Base-by-base conservation (phyloP, 345 rosid species). In the Ricinus communis region DNA sequence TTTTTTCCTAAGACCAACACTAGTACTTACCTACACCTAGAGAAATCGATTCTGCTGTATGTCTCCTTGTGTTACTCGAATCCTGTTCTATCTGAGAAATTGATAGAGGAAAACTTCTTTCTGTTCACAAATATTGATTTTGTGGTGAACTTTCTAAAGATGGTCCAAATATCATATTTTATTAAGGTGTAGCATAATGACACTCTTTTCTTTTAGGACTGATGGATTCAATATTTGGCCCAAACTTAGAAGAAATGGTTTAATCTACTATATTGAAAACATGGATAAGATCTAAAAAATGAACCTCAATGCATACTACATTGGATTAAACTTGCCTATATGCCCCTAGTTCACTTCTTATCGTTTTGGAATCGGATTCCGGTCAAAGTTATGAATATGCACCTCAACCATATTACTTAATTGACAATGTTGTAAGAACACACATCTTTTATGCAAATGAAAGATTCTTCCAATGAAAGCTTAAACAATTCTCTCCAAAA, bases 401-500 rank as follows among this genome's bases (percentile, higher is more conserved):
- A 45, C 25, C 14, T 8, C 19, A 31, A 10, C 47, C 27, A 51
- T 24, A 25, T 18, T 15, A 47, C 27, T 41, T n/a, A 0, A 21
- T 24, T 47, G 16, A 27, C 19, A 54, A 27, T 46, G 55, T 65
- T 65, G 36, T 1, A 8, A 69, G 12, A 51, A 3, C 25, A 21
- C 19, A 62, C 5, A 51, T 62, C 22, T 63, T 15, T 13, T 62
- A 33, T 24, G 15, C 30, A 49, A 47, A 19, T 50, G 56, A 25
- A 36, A 8, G 27, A 36, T 52, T 61, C 49, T 62, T 61, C 40
- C n/a, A n/a, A 11, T 7, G 56, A 63, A 67, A 74, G 21, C 12
- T 27, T 72, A 33, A n/a, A 62, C 25, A 18, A 18, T 68, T 65
- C 46, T 51, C 30, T 73, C 62, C 14, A 24, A 58, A 66, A 62